Percentiles rank a stretch among this genome's conserved stretches.
Evolutionary conservation across 208 protist genomes (phyloP).

Genomic region (Wallacemonas collosoma): DNA sequence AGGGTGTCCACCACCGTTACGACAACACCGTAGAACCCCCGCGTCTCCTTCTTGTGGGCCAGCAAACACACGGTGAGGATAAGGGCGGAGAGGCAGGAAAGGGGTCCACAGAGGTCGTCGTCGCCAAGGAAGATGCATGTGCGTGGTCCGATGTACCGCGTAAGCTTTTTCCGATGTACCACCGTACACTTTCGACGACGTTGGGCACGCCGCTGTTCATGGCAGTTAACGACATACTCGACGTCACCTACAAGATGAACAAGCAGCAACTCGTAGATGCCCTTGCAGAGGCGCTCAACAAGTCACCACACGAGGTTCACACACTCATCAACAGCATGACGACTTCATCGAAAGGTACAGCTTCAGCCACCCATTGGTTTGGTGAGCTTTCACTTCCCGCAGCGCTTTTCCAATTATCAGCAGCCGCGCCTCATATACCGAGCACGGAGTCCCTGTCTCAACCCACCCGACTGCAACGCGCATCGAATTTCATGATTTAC

Average conservation of each 20-base stretch:
- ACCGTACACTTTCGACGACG: background rate
- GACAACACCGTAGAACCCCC: background rate
- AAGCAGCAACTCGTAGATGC: background rate
- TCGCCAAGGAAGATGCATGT: background rate
- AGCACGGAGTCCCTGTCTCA: no score
- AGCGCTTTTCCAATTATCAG: background rate
- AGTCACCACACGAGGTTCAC: background rate
- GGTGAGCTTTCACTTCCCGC: slow-evolving; percentile 4
- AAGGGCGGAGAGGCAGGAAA: background rate
- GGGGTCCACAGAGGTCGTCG: background rate
- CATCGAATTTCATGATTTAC: background rate
- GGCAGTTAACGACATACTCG: background rate
- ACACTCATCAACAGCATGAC: background rate
- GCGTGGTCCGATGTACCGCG: slow-evolving; percentile 2
- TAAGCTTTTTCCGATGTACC: slow-evolving; percentile 1
- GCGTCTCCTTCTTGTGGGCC: background rate
- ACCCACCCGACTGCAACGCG: background rate
- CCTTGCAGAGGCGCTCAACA: background rate
- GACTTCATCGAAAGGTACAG: background rate
- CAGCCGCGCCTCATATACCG: background rate
- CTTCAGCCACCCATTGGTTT: background rate
- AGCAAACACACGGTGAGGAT: background rate
- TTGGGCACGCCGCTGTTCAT: background rate
- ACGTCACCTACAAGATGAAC: background rate
- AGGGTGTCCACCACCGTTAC: background rate